These are phyloP conservation scores for Ceriops zippeliana DNA, from an alignment of 345 rosid genomes.

Conservation along the genomic window DNA sequence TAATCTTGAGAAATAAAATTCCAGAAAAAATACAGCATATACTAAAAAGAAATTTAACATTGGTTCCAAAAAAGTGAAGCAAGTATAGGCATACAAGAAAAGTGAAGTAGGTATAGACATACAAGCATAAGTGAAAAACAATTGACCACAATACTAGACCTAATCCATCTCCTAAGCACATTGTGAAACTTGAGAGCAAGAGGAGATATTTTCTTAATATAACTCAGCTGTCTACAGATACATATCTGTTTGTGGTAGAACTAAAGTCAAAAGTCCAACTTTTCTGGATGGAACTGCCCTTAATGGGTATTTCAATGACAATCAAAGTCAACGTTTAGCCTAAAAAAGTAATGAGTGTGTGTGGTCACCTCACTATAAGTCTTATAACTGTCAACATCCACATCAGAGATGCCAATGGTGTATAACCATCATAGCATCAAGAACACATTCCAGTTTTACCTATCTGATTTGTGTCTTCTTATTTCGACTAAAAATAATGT, in stretches of 20 bases:
- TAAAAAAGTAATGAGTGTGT: too few relatives aligned
- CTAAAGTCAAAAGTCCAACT: too few relatives aligned
- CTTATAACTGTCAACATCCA: not conserved
- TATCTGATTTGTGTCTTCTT: not conserved
- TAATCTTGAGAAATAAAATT: not conserved
- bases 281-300: too few relatives aligned
- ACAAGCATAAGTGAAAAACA: not conserved
- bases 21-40: constrained; percentile 2
- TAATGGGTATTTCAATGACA: too few relatives aligned
- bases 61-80: not conserved
- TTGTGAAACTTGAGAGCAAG: too few relatives aligned
- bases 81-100: not conserved
- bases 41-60: not conserved
- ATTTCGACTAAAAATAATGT: not conserved
- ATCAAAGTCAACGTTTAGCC: too few relatives aligned
- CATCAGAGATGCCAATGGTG: not conserved
- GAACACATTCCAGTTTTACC: not conserved
- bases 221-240: too few relatives aligned
- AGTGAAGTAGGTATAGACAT: not conserved
- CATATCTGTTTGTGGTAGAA: too few relatives aligned
- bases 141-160: not conserved
- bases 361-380: too few relatives aligned
- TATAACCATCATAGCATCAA: not conserved
- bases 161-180: not conserved
- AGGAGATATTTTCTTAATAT: too few relatives aligned